phyloP scores from a whole-genome alignment of 1,139 yeast genomes.

The Yamadazyma trypodendri region DNA sequence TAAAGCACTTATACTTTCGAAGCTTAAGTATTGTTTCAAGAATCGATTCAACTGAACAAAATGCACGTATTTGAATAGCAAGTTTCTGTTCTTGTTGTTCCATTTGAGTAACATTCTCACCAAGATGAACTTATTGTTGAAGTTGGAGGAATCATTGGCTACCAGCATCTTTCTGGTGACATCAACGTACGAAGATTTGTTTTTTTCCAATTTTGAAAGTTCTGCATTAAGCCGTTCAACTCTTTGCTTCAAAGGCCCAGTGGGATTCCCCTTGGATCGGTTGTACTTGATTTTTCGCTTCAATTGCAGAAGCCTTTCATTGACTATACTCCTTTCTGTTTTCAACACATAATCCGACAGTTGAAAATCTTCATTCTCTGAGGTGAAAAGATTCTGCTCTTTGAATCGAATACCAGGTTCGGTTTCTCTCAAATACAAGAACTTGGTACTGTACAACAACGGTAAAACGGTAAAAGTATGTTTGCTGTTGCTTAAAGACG shows the following conservation, averaged over 20 bases:
- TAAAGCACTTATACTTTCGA: constrained; percentile 38
- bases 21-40: constrained; percentile 33
- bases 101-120: constrained; percentile 45
- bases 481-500: constrained; percentile 24
- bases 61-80: constrained; percentile 38
- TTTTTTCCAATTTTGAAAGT: constrained; percentile 15
- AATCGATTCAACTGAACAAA: constrained; percentile 33
- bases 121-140: constrained; percentile 41
- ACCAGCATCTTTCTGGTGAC: constrained; percentile 14
- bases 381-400: constrained; percentile 13
- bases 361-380: constrained; percentile 12
- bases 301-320: constrained; percentile 29
- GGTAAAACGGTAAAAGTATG: constrained; percentile 31
- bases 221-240: constrained; percentile 25
- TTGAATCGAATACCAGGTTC: constrained; percentile 17
- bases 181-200: constrained; percentile 7
- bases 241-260: constrained; percentile 19
- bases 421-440: constrained; percentile 42
- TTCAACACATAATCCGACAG: constrained; percentile 23
- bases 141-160: constrained; percentile 23
- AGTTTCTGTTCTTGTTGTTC: constrained; percentile 40
- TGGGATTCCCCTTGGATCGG: constrained; percentile 12
- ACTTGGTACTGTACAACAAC: constrained; percentile 35
- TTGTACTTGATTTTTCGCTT: constrained; percentile 19
- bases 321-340: constrained; percentile 28